Percentiles rank a stretch among this genome's conserved stretches.
Evolutionary conservation across 352 stramenopile species (phyloP).

Genomic region (Aphanomyces cochlioides): DNA sequence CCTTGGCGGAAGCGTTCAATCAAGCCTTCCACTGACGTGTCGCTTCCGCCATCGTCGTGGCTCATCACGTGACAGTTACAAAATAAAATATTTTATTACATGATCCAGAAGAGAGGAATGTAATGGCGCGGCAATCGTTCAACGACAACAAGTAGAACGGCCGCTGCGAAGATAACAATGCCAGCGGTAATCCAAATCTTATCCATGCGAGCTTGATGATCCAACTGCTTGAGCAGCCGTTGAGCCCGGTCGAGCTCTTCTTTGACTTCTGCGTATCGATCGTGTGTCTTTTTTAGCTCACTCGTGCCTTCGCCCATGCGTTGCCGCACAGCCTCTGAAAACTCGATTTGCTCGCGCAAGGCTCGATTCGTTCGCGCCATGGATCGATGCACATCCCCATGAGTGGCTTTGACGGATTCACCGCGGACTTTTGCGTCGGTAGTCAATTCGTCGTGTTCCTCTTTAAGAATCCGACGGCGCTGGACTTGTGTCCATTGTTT

Average conservation of each 20-base stretch:
- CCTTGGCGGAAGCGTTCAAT: conserved; percentile 29
- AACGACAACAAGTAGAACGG: conserved; percentile 21
- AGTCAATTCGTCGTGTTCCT: conserved; percentile 16
- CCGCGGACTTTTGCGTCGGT: neutral
- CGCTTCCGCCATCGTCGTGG: conserved; percentile 6
- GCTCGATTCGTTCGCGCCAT: conserved; percentile 19
- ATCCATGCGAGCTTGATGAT: conserved; percentile 25
- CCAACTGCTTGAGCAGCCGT: conserved; percentile 16
- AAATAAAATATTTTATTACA: conserved; percentile 14
- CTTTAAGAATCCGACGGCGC: conserved; percentile 1
- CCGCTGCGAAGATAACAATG: conserved; percentile 6
- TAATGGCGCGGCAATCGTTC: conserved; percentile 20
- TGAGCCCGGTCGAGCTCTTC: conserved; percentile 7
- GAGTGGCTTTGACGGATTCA: conserved; percentile 20
- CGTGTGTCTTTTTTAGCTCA: conserved; percentile 22
- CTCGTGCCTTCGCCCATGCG: conserved; percentile 23
- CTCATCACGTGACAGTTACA: conserved; percentile 9
- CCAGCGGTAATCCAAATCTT: conserved; percentile 24
- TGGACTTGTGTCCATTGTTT: conserved; percentile 19
- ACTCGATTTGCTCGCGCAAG: conserved; percentile 10
- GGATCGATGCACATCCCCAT: conserved; percentile 25
- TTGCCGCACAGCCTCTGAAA: neutral
- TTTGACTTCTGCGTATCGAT: conserved; percentile 21
- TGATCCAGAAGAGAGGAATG: conserved; percentile 10
- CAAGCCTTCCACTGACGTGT: conserved; percentile 22